phyloP scores from a whole-genome alignment of 164 flowering plant species.

The Echeveria elegans region DNA sequence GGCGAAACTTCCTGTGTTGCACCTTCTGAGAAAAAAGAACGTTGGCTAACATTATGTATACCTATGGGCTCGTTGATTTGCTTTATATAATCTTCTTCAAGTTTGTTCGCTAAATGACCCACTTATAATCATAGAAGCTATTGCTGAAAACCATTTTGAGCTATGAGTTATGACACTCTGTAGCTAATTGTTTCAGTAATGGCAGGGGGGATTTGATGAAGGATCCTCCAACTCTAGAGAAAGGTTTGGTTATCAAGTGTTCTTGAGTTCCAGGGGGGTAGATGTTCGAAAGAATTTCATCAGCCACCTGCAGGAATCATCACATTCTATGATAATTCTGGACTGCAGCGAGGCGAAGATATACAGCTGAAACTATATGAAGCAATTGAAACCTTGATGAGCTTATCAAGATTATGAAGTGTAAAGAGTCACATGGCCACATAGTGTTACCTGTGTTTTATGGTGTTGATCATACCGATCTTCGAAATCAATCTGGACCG shows the following conservation, averaged over 20 bases:
- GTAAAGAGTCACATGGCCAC: too few species aligned
- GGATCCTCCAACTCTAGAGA: background rate
- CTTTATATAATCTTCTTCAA: too few species aligned
- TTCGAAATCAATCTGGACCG: background rate
- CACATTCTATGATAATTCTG: background rate
- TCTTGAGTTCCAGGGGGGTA: conserved; percentile 1
- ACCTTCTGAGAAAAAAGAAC: too few species aligned
- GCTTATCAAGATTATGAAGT: background rate
- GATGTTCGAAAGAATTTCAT: background rate
- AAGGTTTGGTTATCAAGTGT: background rate
- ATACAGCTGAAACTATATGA: background rate
- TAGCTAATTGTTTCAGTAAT: too few species aligned
- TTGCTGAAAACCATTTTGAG: too few species aligned
- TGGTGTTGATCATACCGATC: background rate
- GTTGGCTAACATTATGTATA: too few species aligned
- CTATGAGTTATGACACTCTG: too few species aligned
- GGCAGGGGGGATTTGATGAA: too few species aligned
- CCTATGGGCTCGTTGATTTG: too few species aligned
- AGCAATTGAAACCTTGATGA: background rate
- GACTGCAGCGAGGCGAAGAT: background rate
- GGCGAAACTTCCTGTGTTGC: too few species aligned
- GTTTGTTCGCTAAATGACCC: too few species aligned
- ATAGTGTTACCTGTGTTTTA: background rate
- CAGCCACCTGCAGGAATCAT: background rate
- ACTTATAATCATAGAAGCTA: too few species aligned